Base-by-base conservation (phyloP, 805 yeast genomes). In the Candida rishiriensis region DNA sequence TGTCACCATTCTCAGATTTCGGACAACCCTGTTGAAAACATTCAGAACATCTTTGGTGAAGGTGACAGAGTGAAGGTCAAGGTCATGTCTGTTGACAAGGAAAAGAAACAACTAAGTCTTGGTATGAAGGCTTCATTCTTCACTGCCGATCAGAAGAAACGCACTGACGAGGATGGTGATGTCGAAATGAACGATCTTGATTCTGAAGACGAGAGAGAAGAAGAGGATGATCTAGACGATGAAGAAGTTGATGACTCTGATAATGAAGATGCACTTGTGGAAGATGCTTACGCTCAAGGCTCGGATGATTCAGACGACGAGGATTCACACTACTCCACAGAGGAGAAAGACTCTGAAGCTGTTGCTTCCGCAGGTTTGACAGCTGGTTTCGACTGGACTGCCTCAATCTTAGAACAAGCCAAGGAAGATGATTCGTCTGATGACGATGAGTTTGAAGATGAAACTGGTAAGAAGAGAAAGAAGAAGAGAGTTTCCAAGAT, bases 71-170 rank as follows among this genome's bases (percentile, higher is more conserved):
- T 91, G 36, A 88, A 88, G 67, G 95, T 88, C 31, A 85, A 84
- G 67, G 73, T 91, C 33, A 70, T 90, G 53, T 75, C 71, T 29
- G 70, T 83, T 29, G 82, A 85, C 56, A 44, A 53, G 1, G 79
- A 71, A 10, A 88, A 85, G 71, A 83, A 82, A 48, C 90, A 85
- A 59, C 59, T 91, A 16, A 82, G 96, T 1, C 74, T 91, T 49
- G 97, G 98, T 51, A 83, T 91, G 90, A 91, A 89, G 70, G 97
- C 97, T 2, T 86, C 96, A 3, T 88, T 84, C 65, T 93, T 91
- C 63, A 43, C 52, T 8, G 64, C 54, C 13, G 69, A 59, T 36
- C 33, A 29, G 17, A 32, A 3, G 29, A 40, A 26, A 11, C 7
- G 15, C 7, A 8, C 21, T 10, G 54, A 46, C 16, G 55, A 51